Percentiles rank a stretch among this genome's conserved stretches.
Evolutionary conservation across 345 rosid genomes (phyloP).

Genomic region (Balakata baccata): DNA sequence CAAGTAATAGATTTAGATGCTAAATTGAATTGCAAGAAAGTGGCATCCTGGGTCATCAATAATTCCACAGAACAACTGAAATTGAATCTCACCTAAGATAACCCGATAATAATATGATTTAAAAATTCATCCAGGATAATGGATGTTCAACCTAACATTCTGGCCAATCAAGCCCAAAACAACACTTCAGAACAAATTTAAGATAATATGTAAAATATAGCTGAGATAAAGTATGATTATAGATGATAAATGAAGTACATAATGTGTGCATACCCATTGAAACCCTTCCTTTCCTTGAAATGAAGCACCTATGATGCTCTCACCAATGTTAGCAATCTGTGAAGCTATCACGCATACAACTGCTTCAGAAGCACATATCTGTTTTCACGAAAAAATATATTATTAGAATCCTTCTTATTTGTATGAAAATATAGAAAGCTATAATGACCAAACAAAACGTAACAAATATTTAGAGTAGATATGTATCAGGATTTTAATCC

Average conservation of each 20-base stretch:
- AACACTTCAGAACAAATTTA: neutral
- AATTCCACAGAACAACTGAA: neutral
- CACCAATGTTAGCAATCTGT: conserved; percentile 91
- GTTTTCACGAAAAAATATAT: conserved; percentile 18
- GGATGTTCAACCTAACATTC: neutral
- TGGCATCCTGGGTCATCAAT: neutral
- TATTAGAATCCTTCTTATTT: neutral
- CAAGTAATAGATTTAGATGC: neutral
- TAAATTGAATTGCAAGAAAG: neutral
- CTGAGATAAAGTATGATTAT: neutral
- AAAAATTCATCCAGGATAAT: neutral
- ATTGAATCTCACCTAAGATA: neutral
- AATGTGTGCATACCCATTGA: conserved; percentile 56
- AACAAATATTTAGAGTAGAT: too few relatives aligned
- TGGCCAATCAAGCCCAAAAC: neutral
- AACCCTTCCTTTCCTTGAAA: conserved; percentile 89
- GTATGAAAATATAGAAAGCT: neutral
- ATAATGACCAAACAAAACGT: neutral
- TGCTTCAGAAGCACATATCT: conserved; percentile 70
- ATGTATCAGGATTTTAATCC: too few relatives aligned
- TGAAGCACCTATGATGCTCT: conserved; percentile 85
- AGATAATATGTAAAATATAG: neutral
- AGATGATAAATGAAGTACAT: neutral
- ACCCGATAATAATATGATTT: neutral
- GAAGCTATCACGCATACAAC: conserved; percentile 80